Base-by-base conservation (phyloP, 371 early-diverging fungal genomes). In the Haplosporangium sp. region DNA sequence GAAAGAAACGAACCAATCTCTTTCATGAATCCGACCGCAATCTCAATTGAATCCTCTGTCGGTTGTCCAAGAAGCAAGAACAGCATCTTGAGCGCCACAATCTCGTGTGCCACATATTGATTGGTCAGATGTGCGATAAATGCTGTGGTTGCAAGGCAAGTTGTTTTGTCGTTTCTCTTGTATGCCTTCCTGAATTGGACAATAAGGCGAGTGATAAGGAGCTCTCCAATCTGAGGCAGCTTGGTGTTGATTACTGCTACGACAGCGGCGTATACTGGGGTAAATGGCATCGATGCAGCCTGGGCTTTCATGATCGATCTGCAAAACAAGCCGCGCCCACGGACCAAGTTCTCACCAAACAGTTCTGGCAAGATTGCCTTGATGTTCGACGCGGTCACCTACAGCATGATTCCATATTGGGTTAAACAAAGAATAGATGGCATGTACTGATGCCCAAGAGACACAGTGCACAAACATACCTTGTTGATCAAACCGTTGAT, bases 401-500 rank as follows among this genome's bases (percentile, higher is more conserved):
- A 52, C 40, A 42, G 20, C 11, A 13, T 13, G 37, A 47, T 37
- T 37, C 5, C 16, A 40, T 52, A n/a, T 16, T 38, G 20, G 1
- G 3, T 42, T 13, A 20, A 40, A 18, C n/a, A 29, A 38, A 10
- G 16, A 18, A 40, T 12, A 13, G 10, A 14, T 29, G 29, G 4
- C 29, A 29, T 29, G 29, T 29, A 29, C 4, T 4, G 4, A 29
- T 29, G 4, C 29, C 29, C 29, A 29, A 29, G 29, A 29, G 2
- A 29, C 29, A 29, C 16, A 72, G 40, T 7, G 21, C 6, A 41
- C 40, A 55, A 8, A 52, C 23, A 21, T 80, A 86, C 86, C 87
- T 96, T 98, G 89, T 98, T 98, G 81, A 98, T 94, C 16, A 94
- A 86, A 66, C 97, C 99, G 74, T 98, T 97, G 69, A 98, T 92